Conservation (phyloP, 129 eudicot species). For the Smallanthus sonchifolius region DNA sequence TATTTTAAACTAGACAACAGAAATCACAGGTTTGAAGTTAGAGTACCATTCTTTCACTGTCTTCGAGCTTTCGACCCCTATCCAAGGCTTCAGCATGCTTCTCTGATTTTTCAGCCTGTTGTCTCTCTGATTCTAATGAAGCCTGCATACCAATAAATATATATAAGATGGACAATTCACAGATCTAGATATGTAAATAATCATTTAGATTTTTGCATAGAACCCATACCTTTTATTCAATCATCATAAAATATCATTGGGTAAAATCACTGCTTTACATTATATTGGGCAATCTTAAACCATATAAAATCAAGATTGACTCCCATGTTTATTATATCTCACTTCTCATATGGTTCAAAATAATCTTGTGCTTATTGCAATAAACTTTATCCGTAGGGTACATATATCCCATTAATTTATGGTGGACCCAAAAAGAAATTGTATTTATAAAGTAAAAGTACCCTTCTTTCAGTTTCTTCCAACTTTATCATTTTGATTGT, state of each 20-base stretch:
- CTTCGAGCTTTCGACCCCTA: slow-evolving; percentile 48
- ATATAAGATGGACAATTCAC: not conserved
- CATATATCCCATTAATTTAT: not conserved
- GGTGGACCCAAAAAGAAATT: slow-evolving; percentile 1
- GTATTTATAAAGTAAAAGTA: slow-evolving; percentile 44
- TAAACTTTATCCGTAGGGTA: not conserved
- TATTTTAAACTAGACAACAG: not conserved
- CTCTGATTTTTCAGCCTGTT: slow-evolving; percentile 61
- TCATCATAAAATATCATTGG: not conserved
- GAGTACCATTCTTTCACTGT: slow-evolving; percentile 61
- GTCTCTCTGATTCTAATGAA: slow-evolving; percentile 53
- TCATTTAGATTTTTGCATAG: not conserved
- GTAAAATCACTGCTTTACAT: not conserved
- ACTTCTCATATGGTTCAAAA: not conserved
- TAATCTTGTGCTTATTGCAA: slow-evolving; percentile 5
- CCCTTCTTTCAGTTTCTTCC: slow-evolving; percentile 72
- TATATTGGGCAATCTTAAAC: not conserved
- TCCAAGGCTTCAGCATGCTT: slow-evolving; percentile 48
- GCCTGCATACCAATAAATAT: slow-evolving; percentile 33
- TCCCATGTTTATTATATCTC: not conserved
- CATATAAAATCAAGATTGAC: not conserved
- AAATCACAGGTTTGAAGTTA: slow-evolving; percentile 37
- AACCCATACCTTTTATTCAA: not conserved
- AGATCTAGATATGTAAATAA: not conserved
- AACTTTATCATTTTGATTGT: slow-evolving; percentile 56